These are phyloP conservation scores for Leishmania aethiopica DNA, from an alignment of 208 protist species.

Conservation along the genomic window DNA sequence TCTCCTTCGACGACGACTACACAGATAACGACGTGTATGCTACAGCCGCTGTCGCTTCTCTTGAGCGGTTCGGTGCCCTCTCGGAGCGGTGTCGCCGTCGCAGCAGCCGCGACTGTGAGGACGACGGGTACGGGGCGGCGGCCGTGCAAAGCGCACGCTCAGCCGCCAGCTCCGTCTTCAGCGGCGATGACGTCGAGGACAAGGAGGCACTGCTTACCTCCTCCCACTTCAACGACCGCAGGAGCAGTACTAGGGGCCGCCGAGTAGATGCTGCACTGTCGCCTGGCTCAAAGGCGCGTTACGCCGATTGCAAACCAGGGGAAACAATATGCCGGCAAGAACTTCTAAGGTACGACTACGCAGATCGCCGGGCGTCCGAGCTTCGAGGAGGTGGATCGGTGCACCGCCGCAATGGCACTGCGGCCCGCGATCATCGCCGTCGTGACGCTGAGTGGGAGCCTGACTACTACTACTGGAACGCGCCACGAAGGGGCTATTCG, in stretches of 20 bases:
- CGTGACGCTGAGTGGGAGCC: background rate
- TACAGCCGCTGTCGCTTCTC: background rate
- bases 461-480: constrained; percentile 21
- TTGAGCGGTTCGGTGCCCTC: background rate
- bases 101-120: no score
- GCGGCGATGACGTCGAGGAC: background rate
- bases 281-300: background rate
- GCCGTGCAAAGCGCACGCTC: background rate
- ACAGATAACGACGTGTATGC: background rate
- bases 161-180: no score
- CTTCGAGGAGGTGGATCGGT: background rate
- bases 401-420: background rate
- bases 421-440: background rate
- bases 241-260: background rate
- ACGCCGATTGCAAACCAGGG: background rate
- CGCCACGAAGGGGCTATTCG: background rate
- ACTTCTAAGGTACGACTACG: background rate
- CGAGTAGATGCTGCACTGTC: background rate
- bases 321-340: background rate
- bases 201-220: background rate
- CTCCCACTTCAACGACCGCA: background rate
- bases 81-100: background rate
- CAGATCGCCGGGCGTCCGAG: background rate
- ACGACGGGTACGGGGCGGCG: background rate
- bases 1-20: background rate